Evolutionary conservation across 1,284 basidiomycete genomes (phyloP).

Genomic region (Trametes polyzona): DNA sequence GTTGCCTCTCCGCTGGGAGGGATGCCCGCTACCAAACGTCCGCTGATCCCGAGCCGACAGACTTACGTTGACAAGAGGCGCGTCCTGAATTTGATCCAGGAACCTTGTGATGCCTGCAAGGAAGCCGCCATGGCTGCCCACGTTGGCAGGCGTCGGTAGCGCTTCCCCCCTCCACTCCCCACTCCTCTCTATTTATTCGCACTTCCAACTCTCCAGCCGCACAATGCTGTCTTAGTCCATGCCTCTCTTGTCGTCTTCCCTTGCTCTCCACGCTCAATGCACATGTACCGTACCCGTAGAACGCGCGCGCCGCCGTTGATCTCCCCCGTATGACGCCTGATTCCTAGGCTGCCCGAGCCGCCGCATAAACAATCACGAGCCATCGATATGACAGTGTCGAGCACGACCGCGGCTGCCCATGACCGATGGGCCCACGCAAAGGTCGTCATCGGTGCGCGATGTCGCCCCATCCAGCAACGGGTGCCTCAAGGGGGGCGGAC

Average conservation of each 20-base stretch:
- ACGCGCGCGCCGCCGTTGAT: neutral
- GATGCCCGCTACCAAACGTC: neutral
- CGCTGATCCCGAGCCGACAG: constrained; percentile 32
- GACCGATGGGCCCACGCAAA: neutral
- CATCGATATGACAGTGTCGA: constrained; percentile 1
- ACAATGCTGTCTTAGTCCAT: constrained; percentile 5
- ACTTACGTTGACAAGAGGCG: constrained; percentile 43
- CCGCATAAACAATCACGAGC: neutral
- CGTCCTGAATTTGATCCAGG: constrained; percentile 54
- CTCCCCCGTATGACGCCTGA: neutral
- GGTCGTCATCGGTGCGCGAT: neutral
- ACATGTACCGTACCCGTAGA: neutral
- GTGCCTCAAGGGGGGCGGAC: neutral
- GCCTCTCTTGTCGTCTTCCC: neutral
- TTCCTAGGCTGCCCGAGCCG: neutral
- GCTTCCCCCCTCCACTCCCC: neutral
- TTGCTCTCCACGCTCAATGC: constrained; percentile 13
- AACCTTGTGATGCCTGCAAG: constrained; percentile 51
- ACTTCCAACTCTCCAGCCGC: neutral
- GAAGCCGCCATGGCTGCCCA: constrained; percentile 35
- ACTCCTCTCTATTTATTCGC: neutral
- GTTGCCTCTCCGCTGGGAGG: neutral
- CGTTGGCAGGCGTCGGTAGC: constrained; percentile 32
- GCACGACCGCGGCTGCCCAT: neutral
- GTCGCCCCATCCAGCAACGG: neutral